Evolutionary conservation across 1,139 yeast species (phyloP).

Genomic region (Sugiyamaella neomexicana): DNA sequence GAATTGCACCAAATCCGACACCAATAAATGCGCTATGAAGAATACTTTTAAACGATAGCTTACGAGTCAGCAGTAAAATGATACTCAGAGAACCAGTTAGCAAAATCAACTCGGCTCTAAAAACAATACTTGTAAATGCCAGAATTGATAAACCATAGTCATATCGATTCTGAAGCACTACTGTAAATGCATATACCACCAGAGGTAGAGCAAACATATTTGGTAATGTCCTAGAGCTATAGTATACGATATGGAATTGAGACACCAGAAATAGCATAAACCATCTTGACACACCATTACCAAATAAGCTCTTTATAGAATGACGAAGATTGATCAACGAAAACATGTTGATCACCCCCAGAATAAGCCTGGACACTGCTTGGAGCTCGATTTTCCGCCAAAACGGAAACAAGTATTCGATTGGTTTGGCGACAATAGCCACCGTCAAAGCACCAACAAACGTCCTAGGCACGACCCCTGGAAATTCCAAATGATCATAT

Average conservation of each 20-base stretch:
- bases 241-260: slow-evolving; percentile 79
- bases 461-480: slow-evolving; percentile 88
- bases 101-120: slow-evolving; percentile 71
- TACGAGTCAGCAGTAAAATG: slow-evolving; percentile 20
- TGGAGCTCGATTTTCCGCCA: slow-evolving; percentile 44
- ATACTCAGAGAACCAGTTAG: slow-evolving; percentile 51
- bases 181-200: slow-evolving; percentile 56
- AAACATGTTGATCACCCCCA: slow-evolving; percentile 38
- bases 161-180: slow-evolving; percentile 52
- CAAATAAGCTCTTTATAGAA: slow-evolving; percentile 23
- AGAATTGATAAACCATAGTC: slow-evolving; percentile 56
- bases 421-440: slow-evolving; percentile 47
- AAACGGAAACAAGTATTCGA: slow-evolving; percentile 34
- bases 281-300: slow-evolving; percentile 44
- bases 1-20: slow-evolving; percentile 50
- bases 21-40: slow-evolving; percentile 54
- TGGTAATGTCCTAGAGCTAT: slow-evolving; percentile 79
- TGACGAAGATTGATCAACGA: slow-evolving; percentile 35
- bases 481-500: slow-evolving; percentile 77
- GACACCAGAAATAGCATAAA: slow-evolving; percentile 56
- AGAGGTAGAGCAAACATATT: slow-evolving; percentile 83
- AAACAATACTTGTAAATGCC: slow-evolving; percentile 64
- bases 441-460: slow-evolving; percentile 72
- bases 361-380: slow-evolving; percentile 36
- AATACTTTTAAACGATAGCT: slow-evolving; percentile 35